Evolutionary conservation across 2,329 filamentous ascomycete genomes (phyloP), one percentile per base, ranked within the genome.

Genomic region (Xylaria sp.): DNA sequence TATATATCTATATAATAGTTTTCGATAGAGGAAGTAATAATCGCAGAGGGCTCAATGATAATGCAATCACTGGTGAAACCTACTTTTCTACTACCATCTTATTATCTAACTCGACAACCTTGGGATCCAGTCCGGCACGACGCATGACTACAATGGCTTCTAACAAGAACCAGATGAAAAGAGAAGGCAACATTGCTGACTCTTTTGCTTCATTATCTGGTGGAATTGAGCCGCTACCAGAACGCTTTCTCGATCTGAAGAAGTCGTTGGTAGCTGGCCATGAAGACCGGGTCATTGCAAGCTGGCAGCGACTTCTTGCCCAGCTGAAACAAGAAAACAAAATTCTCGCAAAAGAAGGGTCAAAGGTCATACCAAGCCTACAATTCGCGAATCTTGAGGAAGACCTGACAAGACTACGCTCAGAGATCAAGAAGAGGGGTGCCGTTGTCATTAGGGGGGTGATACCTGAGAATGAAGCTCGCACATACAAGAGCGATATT

Each of bases 361-460:
- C 86, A 0, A 76, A 75, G 1, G 81, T 88, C 2, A 82, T 90
- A 25, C 88, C 88, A 0, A 81, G 83, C 55, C 74, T 90, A 4
- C 79, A 84, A 1, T 90, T 84, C 66, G 70, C 75, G 0, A 74
- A 82, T 7, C 75, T 88, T 0, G 78, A 84, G 0, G 75, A 75
- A 0, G 82, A 82, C 2, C 71, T 84, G 2, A 62, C 68, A 8
- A 67, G 59, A 0, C 58, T 82, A 9, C 78, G 78, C 43, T 81
- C 80, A 1, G 88, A 89, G 68, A 85, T 92, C 36, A 80, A 81
- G 67, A 87, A 89, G 72, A 83, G 89, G 1, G 91, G 90, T 9
- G 86, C 84, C 0, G 86, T 87, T 0, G 87, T 94, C 1, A 83
- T 94, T 25, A 84, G 87, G 50, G 88, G 88, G 13, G 91, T 93